Conservation (phyloP, 2,329 filamentous ascomycete species). For the Leptosphaerulina australis region DNA sequence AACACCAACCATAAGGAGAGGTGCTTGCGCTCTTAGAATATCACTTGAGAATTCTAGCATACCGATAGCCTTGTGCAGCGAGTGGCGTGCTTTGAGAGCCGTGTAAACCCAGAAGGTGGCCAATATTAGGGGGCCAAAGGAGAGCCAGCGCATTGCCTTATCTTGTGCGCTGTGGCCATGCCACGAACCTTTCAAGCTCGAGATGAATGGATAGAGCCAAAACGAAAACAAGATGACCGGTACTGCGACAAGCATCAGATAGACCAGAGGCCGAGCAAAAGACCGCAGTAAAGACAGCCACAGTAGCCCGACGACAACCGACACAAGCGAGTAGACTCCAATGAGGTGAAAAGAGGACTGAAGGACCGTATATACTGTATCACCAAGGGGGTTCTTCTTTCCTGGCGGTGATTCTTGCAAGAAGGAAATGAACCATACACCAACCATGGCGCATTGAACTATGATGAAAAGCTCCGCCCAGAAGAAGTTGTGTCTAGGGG, state of each 20-base stretch:
- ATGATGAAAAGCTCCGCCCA: slow-evolving; percentile 92
- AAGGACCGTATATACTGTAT: slow-evolving; percentile 91
- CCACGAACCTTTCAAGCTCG: slow-evolving; percentile 80
- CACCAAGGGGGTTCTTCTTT: slow-evolving; percentile 75
- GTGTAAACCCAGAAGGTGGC: slow-evolving; percentile 83
- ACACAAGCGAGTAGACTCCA: slow-evolving; percentile 88
- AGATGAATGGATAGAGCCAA: slow-evolving; percentile 86
- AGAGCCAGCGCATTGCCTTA: slow-evolving; percentile 83
- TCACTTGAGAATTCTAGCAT: slow-evolving; percentile 92
- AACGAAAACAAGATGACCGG: slow-evolving; percentile 88
- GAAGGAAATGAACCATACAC: slow-evolving; percentile 87
- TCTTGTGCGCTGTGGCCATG: slow-evolving; percentile 85
- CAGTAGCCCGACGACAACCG: slow-evolving; percentile 82
- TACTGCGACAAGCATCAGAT: slow-evolving; percentile 79
- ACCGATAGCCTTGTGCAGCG: slow-evolving; percentile 80
- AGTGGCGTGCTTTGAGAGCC: slow-evolving; percentile 77
- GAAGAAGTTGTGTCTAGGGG: slow-evolving; percentile 77
- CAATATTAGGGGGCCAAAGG: slow-evolving; percentile 74
- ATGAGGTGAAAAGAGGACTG: slow-evolving; percentile 87
- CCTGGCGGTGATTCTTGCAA: slow-evolving; percentile 79
- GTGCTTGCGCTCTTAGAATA: slow-evolving; percentile 83
- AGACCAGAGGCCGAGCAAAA: slow-evolving; percentile 84
- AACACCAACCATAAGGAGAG: slow-evolving; percentile 82
- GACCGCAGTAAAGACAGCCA: slow-evolving; percentile 90
- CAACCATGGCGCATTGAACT: slow-evolving; percentile 79